Base-by-base conservation (phyloP, 495 filamentous ascomycete species). In the Viridothelium virens region DNA sequence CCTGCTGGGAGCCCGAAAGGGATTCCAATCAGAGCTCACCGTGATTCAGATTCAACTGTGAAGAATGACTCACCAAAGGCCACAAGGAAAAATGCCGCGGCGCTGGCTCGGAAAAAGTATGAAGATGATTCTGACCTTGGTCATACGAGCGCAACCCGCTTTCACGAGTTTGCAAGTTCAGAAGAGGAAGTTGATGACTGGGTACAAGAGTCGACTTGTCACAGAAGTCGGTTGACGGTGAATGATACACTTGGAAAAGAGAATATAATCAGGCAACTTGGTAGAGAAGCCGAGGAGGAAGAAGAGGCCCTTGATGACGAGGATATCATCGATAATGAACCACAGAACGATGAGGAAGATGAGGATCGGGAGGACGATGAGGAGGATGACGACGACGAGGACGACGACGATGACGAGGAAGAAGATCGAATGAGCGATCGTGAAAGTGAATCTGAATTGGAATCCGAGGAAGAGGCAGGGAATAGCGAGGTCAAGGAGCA, bases 141-240 rank as follows among this genome's bases (percentile, higher is more conserved):
- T 64, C 77, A 76, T 72, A 87, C 81, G 61, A 91, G 85, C 77
- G 86, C 80, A 65, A 87, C 87, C 69, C 85, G 89, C 25, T 97
- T 97, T 74, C 91, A 97, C 74, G 94, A 96, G 71, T 97, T 97
- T 76, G 92, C 90, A 11, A 92, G 88, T 72, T 89, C 87, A 39
- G 81, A 87, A 65, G 84, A 86, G 38, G 84, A 89, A 68, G 88
- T 92, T 68, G 91, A 95, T 67, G 91, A 94, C 71, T 96, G 92
- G 92, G 87, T 90, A 34, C 85, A 82, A 47, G 85, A 87, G 65
- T 82, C 88, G 44, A 82, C 75, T 62, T 87, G 76, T 62, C 80
- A 87, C 67, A 79, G 81, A 61, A 80, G 83, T 39, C 89, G 89
- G 72, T 82, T 96, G 50, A 96, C 92, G 25, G 82, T 98, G 68